Evolutionary conservation across 1,284 basidiomycete genomes (phyloP).

Genomic region (Cryptococcus wingfieldii): DNA sequence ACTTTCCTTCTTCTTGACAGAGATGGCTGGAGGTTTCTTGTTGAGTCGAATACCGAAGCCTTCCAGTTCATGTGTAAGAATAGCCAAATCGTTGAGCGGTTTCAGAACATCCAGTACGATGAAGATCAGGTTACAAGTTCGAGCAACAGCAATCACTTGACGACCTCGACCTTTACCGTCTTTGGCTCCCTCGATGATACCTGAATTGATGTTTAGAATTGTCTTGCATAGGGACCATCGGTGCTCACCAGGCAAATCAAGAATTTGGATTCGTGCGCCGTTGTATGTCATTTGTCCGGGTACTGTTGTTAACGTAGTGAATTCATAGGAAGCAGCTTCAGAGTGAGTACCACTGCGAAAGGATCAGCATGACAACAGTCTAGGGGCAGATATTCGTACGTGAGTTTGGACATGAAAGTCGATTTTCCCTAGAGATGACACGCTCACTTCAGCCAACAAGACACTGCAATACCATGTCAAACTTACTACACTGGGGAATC

Average conservation of each 20-base stretch:
- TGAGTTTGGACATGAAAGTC: conserved; percentile 95
- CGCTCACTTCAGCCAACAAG: neutral
- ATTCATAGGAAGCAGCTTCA: conserved; percentile 97
- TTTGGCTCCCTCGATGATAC: conserved; percentile 98
- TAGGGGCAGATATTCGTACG: conserved; percentile 42
- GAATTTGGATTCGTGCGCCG: conserved; percentile 61
- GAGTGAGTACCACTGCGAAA: conserved; percentile 73
- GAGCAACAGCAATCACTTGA: conserved; percentile 89
- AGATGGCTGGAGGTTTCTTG: conserved; percentile 87
- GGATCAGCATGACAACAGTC: neutral
- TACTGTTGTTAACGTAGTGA: conserved; percentile 69
- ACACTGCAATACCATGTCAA: neutral
- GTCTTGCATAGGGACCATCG: neutral
- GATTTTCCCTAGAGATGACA: conserved; percentile 58
- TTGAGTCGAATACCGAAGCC: conserved; percentile 96
- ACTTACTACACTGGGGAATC: conserved; percentile 46
- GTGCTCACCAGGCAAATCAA: conserved; percentile 49
- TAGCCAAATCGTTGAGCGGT: conserved; percentile 87
- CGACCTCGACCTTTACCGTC: conserved; percentile 97
- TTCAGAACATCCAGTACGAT: conserved; percentile 98
- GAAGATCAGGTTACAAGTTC: conserved; percentile 98
- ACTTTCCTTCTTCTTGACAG: conserved; percentile 87
- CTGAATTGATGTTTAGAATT: conserved; percentile 49
- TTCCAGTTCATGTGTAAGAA: conserved; percentile 89
- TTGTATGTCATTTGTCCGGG: conserved; percentile 77